Conservation (phyloP, 2,329 filamentous ascomycete species). For the Claviceps paspali region DNA sequence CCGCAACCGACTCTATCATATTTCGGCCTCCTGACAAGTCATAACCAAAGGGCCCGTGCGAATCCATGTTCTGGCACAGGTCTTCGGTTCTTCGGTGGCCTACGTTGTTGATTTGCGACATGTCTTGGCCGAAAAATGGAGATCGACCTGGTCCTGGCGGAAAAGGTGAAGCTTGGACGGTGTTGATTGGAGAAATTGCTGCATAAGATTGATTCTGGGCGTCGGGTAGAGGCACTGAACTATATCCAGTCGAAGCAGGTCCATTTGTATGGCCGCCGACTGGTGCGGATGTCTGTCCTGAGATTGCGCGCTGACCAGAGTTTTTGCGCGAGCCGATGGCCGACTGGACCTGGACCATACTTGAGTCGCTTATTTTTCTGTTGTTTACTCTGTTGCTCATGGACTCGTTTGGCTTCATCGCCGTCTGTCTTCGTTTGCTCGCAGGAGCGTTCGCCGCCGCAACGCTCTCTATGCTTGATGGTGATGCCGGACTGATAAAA, state of each 20-base stretch:
- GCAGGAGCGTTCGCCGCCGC: slow-evolving; percentile 11
- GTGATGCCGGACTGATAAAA: slow-evolving; percentile 64
- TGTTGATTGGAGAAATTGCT: slow-evolving; percentile 36
- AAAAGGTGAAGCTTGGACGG: slow-evolving; percentile 26
- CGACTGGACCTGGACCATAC: slow-evolving; percentile 5
- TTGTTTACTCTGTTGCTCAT: slow-evolving; percentile 1
- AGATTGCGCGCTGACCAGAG: slow-evolving; percentile 8
- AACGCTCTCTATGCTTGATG: slow-evolving; percentile 32
- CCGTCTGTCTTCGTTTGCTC: slow-evolving; percentile 21
- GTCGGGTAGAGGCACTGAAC: slow-evolving; percentile 25
- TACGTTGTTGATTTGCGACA: slow-evolving; percentile 35
- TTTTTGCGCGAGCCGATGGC: slow-evolving; percentile 5
- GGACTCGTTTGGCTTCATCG: slow-evolving; percentile 18
- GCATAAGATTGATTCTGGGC: slow-evolving; percentile 28
- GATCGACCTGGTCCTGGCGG: slow-evolving; percentile 19
- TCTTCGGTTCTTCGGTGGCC: slow-evolving; percentile 28
- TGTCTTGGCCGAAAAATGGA: slow-evolving; percentile 33
- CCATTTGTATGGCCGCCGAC: slow-evolving; percentile 26
- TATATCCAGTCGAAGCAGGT: slow-evolving; percentile 19
- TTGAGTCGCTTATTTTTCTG: slow-evolving; percentile 3
- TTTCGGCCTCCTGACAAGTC: background rate
- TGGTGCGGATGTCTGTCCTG: slow-evolving; percentile 14
- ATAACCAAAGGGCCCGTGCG: slow-evolving; percentile 55
- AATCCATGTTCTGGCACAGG: slow-evolving; percentile 54
- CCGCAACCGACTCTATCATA: slow-evolving; percentile 26